Evolutionary conservation across 108 stramenopile species (phyloP).

Genomic region (Fragilariopsis cylindrus): DNA sequence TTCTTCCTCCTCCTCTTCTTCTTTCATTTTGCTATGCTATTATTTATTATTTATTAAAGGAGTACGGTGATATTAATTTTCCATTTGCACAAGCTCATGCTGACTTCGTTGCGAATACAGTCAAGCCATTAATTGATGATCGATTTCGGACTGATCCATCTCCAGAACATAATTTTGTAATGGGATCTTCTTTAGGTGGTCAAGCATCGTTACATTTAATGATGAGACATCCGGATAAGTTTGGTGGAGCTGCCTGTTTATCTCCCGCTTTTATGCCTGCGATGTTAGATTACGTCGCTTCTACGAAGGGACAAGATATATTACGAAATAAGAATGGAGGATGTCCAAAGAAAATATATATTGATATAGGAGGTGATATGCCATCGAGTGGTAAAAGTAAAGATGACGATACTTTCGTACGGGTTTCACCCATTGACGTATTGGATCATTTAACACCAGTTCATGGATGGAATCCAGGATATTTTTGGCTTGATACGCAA

Average conservation of each 20-base stretch:
- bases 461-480: constrained; percentile 77
- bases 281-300: constrained; percentile 39
- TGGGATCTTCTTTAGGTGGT: constrained; percentile 70
- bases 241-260: constrained; percentile 67
- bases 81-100: constrained; percentile 64
- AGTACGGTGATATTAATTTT: constrained; percentile 60
- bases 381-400: constrained; percentile 25
- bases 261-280: constrained; percentile 69
- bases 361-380: constrained; percentile 74
- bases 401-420: constrained; percentile 6
- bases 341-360: constrained; percentile 47
- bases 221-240: constrained; percentile 58
- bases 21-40: too few species aligned
- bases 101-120: constrained; percentile 57
- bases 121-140: constrained; percentile 59
- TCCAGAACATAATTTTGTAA: constrained; percentile 32
- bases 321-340: neutral
- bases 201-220: constrained; percentile 65
- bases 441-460: constrained; percentile 67
- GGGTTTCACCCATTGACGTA: constrained; percentile 56
- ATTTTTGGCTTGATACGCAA: constrained; percentile 69
- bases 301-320: constrained; percentile 7
- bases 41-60: constrained; percentile 9
- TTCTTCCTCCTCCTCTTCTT: constrained; percentile 34
- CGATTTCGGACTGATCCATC: constrained; percentile 51